Conservation (phyloP, 164 flowering plant genomes). For the Chloranthus sessilifolius region DNA sequence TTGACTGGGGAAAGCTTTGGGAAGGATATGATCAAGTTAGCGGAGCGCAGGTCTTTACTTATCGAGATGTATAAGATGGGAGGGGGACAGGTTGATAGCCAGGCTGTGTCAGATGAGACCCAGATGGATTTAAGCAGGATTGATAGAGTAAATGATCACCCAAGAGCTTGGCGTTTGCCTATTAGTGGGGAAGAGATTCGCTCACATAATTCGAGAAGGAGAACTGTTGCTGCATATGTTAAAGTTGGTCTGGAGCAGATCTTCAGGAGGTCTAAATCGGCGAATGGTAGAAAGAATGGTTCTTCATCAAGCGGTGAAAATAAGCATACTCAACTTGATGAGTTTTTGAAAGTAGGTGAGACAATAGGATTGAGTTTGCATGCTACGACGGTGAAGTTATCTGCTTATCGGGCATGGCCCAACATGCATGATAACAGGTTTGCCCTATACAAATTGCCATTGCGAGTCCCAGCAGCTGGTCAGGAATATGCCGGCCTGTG, state of each 20-base stretch:
- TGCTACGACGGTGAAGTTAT: constrained; percentile 52
- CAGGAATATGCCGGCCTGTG: constrained; percentile 79
- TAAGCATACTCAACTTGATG: constrained; percentile 59
- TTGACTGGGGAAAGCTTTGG: constrained; percentile 19
- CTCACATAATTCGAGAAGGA: constrained; percentile 31
- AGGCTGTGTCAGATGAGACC: constrained; percentile 28
- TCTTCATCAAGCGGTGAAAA: constrained; percentile 41
- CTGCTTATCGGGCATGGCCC: constrained; percentile 88
- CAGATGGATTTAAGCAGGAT: constrained; percentile 40
- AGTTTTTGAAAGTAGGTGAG: constrained; percentile 63
- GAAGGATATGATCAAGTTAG: constrained; percentile 34
- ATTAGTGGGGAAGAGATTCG: constrained; percentile 29
- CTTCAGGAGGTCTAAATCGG: constrained; percentile 44
- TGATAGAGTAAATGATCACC: constrained; percentile 36
- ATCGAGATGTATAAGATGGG: constrained; percentile 40
- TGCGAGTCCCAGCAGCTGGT: constrained; percentile 34
- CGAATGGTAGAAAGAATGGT: constrained; percentile 32
- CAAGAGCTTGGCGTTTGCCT: constrained; percentile 20
- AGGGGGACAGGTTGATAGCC: constrained; percentile 23
- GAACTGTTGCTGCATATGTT: constrained; percentile 45
- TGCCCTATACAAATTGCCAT: constrained; percentile 85
- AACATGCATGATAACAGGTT: constrained; percentile 79
- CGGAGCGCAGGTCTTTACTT: constrained; percentile 46
- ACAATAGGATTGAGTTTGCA: constrained; percentile 52
- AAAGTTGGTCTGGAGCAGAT: constrained; percentile 52